Evolutionary conservation across 1,284 basidiomycete species (phyloP).

Genomic region (Melampsora occidentalis): DNA sequence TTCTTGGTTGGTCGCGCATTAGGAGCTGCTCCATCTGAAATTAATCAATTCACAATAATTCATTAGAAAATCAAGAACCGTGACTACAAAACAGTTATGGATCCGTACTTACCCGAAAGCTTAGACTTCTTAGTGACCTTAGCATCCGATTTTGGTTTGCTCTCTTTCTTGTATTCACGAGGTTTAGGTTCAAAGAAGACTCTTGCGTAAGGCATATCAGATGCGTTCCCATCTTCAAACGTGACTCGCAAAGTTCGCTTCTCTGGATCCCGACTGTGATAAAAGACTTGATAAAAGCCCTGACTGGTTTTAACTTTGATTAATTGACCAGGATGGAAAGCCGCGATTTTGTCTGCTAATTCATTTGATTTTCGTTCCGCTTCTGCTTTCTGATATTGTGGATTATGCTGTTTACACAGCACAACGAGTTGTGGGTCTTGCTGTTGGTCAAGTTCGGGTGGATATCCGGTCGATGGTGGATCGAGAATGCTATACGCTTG

Average conservation of each 20-base stretch:
- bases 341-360: conserved; percentile 12
- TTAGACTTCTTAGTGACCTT: background rate
- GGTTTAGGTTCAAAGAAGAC: conserved; percentile 21
- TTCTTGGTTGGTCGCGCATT: background rate
- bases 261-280: conserved; percentile 18
- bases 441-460: conserved; percentile 4
- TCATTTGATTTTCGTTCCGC: conserved; percentile 32
- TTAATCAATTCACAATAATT: too few species aligned
- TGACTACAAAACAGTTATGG: background rate
- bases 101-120: background rate
- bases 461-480: conserved; percentile 15
- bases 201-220: conserved; percentile 19
- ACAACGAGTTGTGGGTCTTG: conserved; percentile 17
- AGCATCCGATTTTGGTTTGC: background rate
- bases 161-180: background rate
- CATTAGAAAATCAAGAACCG: too few species aligned
- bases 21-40: background rate
- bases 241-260: conserved; percentile 19
- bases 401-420: conserved; percentile 39
- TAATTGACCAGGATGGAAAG: conserved; percentile 5
- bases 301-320: conserved; percentile 24
- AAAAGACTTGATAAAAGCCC: conserved; percentile 33
- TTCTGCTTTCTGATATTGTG: conserved; percentile 16
- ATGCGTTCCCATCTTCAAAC: conserved; percentile 29
- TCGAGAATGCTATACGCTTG: conserved; percentile 26